Conservation (phyloP, 805 yeast genomes). For the Candida morakotiae region DNA sequence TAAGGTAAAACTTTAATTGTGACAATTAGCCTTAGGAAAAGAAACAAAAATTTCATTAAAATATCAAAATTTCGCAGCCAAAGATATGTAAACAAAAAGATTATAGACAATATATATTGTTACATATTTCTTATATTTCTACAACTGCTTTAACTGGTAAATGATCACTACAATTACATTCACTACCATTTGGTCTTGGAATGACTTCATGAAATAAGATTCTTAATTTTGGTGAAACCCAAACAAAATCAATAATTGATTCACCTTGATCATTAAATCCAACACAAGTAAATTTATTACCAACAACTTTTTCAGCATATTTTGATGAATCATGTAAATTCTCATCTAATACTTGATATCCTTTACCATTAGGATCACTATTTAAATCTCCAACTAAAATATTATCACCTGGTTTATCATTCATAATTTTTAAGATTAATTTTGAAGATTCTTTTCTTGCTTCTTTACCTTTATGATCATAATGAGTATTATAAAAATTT, state of each 20-base stretch:
- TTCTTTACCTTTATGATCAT: constrained; percentile 34
- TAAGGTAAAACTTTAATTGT: background rate
- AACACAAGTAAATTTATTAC: constrained; percentile 39
- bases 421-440: constrained; percentile 32
- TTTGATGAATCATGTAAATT: constrained; percentile 14
- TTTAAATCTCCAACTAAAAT: constrained; percentile 42
- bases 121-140: too few species aligned
- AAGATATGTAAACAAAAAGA: background rate
- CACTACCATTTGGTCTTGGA: constrained; percentile 26
- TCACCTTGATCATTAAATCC: constrained; percentile 27
- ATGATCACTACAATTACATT: constrained; percentile 30
- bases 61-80: background rate
- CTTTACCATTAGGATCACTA: constrained; percentile 38
- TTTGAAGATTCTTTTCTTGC: constrained; percentile 33
- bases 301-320: constrained; percentile 31
- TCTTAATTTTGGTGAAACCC: constrained; percentile 22
- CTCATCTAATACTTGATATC: constrained; percentile 31
- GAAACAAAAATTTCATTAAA: background rate
- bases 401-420: constrained; percentile 22
- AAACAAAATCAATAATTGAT: constrained; percentile 40
- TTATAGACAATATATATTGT: background rate
- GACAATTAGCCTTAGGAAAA: background rate
- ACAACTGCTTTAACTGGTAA: constrained; percentile 26
- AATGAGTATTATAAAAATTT: constrained; percentile 39
- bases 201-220: constrained; percentile 15